Evolutionary conservation across 2,329 filamentous ascomycete species (phyloP).

Genomic region (Trichoderma guizhouense): DNA sequence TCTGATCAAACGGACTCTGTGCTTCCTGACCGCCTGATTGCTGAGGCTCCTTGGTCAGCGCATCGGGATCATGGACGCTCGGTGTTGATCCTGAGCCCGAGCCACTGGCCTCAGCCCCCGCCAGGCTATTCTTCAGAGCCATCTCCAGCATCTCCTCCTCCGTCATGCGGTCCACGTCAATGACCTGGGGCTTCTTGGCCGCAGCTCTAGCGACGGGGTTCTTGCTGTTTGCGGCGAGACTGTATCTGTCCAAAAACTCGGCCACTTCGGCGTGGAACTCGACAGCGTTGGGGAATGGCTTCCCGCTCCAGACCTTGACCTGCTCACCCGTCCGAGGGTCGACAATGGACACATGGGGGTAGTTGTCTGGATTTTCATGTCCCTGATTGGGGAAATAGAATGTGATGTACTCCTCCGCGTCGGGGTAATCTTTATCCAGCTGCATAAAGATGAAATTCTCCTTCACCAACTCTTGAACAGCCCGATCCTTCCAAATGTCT

Average conservation of each 20-base stretch:
- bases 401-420: constrained; percentile 76
- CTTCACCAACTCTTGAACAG: constrained; percentile 73
- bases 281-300: constrained; percentile 67
- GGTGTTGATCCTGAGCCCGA: constrained; percentile 39
- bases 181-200: constrained; percentile 62
- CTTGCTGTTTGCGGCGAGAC: constrained; percentile 79
- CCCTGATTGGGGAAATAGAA: constrained; percentile 76
- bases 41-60: constrained; percentile 65
- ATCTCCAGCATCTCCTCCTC: constrained; percentile 97
- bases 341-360: constrained; percentile 92
- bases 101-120: constrained; percentile 37
- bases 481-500: constrained; percentile 89
- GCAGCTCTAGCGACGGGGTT: constrained; percentile 76
- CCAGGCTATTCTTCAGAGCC: constrained; percentile 85
- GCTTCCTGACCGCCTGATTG: constrained; percentile 38
- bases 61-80: constrained; percentile 77
- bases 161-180: constrained; percentile 83
- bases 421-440: constrained; percentile 80
- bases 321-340: constrained; percentile 95
- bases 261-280: constrained; percentile 90
- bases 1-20: constrained; percentile 60
- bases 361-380: constrained; percentile 81
- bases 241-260: constrained; percentile 97
- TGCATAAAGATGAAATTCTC: constrained; percentile 97
- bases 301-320: constrained; percentile 91